Percentiles rank a stretch among this genome's conserved stretches.
Conservation (phyloP, 2,329 filamentous ascomycete genomes). For the Talaromyces marneffei region DNA sequence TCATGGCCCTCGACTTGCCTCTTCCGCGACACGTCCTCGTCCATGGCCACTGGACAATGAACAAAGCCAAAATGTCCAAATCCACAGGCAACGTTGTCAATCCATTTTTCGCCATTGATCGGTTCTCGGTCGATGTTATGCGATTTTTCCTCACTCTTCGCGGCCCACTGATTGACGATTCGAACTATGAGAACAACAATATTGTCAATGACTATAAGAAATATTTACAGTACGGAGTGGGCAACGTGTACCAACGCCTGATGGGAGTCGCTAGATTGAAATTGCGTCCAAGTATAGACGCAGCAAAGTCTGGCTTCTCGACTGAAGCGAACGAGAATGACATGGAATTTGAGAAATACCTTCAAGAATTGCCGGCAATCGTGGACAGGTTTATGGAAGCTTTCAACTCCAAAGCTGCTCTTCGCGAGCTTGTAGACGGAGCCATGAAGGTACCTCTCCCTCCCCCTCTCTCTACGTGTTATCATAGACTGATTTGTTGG, state of each 20-base stretch:
- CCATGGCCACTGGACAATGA: conserved; percentile 94
- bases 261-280: conserved; percentile 65
- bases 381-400: conserved; percentile 56
- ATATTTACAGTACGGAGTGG: conserved; percentile 67
- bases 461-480: too few species aligned
- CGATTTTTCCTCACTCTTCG: conserved; percentile 82
- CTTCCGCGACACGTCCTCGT: conserved; percentile 74
- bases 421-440: conserved; percentile 57
- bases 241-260: conserved; percentile 71
- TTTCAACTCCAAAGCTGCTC: conserved; percentile 59
- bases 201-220: conserved; percentile 76
- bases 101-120: conserved; percentile 81
- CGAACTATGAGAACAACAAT: conserved; percentile 74
- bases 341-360: conserved; percentile 33
- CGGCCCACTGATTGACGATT: conserved; percentile 69
- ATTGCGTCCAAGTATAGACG: conserved; percentile 53
- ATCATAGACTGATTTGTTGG: neutral
- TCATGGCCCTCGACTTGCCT: conserved; percentile 79
- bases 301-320: conserved; percentile 26
- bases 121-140: conserved; percentile 81
- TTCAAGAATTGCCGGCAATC: conserved; percentile 37
- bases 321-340: conserved; percentile 26
- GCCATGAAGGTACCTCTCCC: neutral
- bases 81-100: conserved; percentile 92
- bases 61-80: conserved; percentile 91